These are phyloP conservation scores for Vigna nakashimae DNA, from an alignment of 306 rosid species.

Conservation along the genomic window DNA sequence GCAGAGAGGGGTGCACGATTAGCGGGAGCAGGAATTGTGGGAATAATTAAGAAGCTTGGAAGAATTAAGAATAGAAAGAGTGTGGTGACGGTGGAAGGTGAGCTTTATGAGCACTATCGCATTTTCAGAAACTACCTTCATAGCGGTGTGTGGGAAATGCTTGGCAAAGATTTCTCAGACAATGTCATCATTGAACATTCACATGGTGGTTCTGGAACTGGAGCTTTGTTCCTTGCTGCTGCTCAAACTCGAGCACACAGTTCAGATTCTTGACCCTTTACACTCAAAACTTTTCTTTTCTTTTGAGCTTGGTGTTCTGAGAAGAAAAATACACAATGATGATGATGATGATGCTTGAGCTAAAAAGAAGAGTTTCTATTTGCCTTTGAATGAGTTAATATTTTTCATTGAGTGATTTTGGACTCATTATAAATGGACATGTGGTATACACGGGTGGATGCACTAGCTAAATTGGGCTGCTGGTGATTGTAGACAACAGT, in stretches of 20 bases:
- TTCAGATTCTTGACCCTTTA: slow-evolving; percentile 35
- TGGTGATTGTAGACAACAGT: too few relatives aligned
- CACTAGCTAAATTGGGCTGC: too few relatives aligned
- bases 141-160: slow-evolving; percentile 82
- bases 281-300: neutral
- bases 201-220: slow-evolving; percentile 76
- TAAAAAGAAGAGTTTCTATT: too few relatives aligned
- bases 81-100: slow-evolving; percentile 72
- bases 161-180: slow-evolving; percentile 67
- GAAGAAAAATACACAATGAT: too few relatives aligned
- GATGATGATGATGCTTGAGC: too few relatives aligned
- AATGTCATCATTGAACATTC: slow-evolving; percentile 69
- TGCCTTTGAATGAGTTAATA: too few relatives aligned
- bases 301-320: too few relatives aligned
- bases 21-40: slow-evolving; percentile 76
- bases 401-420: too few relatives aligned
- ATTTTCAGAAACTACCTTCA: slow-evolving; percentile 77
- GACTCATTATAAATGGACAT: too few relatives aligned
- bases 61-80: slow-evolving; percentile 63
- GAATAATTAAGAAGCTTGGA: slow-evolving; percentile 65
- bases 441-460: too few relatives aligned
- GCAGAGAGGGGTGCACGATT: slow-evolving; percentile 71
- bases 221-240: slow-evolving; percentile 73
- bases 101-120: slow-evolving; percentile 69
- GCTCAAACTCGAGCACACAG: slow-evolving; percentile 51